phyloP scores from a whole-genome alignment of 305 asterid species.

The Fraxinus platypoda region DNA sequence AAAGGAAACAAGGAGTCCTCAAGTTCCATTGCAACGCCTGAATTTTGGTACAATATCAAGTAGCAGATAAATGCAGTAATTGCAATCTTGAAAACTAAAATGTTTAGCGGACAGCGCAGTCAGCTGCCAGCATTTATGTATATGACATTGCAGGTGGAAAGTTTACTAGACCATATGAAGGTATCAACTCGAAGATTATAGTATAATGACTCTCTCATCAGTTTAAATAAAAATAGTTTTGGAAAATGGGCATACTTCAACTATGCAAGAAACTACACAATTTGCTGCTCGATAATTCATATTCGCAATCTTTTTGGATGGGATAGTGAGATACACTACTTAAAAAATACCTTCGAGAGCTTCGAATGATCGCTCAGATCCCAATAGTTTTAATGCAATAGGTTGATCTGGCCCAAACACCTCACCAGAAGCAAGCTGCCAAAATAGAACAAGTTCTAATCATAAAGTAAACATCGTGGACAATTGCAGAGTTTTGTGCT shows the following conservation, averaged over 20 bases:
- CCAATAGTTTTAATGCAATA: constrained; percentile 75
- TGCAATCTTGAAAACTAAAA: not conserved
- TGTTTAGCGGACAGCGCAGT: not conserved
- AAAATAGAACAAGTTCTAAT: constrained; percentile 14
- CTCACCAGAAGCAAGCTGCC: constrained; percentile 94
- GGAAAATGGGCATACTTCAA: not conserved
- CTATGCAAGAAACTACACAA: not conserved
- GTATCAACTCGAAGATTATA: not conserved
- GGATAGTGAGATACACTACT: not conserved
- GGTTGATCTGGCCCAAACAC: constrained; percentile 97
- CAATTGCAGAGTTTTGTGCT: not conserved
- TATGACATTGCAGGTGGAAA: not conserved
- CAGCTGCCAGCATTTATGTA: not conserved
- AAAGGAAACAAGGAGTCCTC: constrained; percentile 95
- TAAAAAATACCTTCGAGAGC: constrained; percentile 84
- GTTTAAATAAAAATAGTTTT: not conserved
- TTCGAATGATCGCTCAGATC: constrained; percentile 83
- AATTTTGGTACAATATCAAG: not conserved
- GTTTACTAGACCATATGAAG: not conserved
- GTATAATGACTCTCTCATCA: not conserved
- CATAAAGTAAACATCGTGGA: not conserved
- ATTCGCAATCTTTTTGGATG: not conserved
- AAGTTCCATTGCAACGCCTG: constrained; percentile 99
- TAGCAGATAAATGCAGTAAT: not conserved
- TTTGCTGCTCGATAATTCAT: not conserved